A percentile compares a stretch with the other conserved stretches of the same genome.
phyloP scores from a whole-genome alignment of 108 stramenopile species.

The Nitzschia sp. region DNA sequence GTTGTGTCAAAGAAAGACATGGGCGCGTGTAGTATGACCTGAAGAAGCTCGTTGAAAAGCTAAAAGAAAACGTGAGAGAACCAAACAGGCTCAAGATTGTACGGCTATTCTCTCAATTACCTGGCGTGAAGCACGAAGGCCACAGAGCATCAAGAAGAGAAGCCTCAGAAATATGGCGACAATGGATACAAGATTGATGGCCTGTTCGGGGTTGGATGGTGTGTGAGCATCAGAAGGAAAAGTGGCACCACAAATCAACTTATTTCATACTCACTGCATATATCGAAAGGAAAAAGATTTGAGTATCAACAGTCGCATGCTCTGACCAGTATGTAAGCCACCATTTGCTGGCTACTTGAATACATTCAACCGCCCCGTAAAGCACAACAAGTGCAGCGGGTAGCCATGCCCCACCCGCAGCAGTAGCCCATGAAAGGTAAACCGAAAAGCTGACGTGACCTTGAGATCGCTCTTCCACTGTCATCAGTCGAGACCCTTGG shows the following conservation, averaged over 20 bases:
- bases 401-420: conserved; percentile 75
- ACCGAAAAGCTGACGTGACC: conserved; percentile 63
- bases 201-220: neutral
- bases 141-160: conserved; percentile 50
- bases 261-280: conserved; percentile 79
- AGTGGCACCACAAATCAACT: conserved; percentile 40
- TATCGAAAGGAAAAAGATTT: conserved; percentile 47
- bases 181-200: conserved; percentile 55
- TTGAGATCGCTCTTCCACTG: conserved; percentile 50
- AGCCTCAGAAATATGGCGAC: conserved; percentile 48
- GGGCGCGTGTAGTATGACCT: conserved; percentile 74
- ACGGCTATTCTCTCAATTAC: too few relatives aligned
- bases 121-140: conserved; percentile 53
- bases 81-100: too few relatives aligned
- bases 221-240: neutral
- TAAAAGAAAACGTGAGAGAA: neutral
- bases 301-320: conserved; percentile 12
- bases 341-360: conserved; percentile 52
- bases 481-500: conserved; percentile 47
- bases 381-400: conserved; percentile 47
- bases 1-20: conserved; percentile 86
- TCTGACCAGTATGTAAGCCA: conserved; percentile 51
- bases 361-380: conserved; percentile 28
- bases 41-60: conserved; percentile 50
- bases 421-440: conserved; percentile 74